phyloP scores from a whole-genome alignment of 2,329 filamentous ascomycete species.

The Aspergillus fijiensis region DNA sequence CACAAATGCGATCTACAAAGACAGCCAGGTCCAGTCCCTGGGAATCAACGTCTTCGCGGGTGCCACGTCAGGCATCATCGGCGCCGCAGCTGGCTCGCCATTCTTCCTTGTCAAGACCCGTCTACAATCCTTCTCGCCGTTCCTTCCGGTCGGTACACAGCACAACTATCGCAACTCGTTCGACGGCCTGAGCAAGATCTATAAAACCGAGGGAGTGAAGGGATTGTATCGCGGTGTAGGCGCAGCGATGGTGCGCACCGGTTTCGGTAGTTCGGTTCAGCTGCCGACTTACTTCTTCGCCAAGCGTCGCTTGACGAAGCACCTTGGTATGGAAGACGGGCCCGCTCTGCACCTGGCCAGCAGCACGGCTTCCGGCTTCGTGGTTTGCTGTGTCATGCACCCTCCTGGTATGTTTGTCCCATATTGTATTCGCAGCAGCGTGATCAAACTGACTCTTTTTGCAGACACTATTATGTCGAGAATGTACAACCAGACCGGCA shows the following conservation, averaged over 20 bases:
- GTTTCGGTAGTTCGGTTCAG: constrained; percentile 93
- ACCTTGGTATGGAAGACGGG: constrained; percentile 87
- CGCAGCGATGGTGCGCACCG: constrained; percentile 93
- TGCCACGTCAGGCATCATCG: constrained; percentile 83
- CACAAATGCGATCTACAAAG: constrained; percentile 68
- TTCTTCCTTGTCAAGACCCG: constrained; percentile 98
- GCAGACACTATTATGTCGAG: constrained; percentile 95
- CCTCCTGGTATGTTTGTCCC: constrained; percentile 68
- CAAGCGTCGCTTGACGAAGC: constrained; percentile 78
- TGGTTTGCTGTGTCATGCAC: constrained; percentile 97
- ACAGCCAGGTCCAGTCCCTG: constrained; percentile 75
- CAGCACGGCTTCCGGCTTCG: constrained; percentile 87
- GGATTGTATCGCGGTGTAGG: constrained; percentile 88
- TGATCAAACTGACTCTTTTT: constrained; percentile 9
- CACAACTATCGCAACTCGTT: constrained; percentile 84
- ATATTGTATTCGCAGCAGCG: not conserved
- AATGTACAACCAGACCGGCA: constrained; percentile 98
- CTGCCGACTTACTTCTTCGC: constrained; percentile 98
- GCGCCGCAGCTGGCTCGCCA: constrained; percentile 87
- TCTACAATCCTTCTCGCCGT: constrained; percentile 88
- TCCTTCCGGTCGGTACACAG: constrained; percentile 93
- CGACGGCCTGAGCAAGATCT: constrained; percentile 81
- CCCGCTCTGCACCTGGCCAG: constrained; percentile 84
- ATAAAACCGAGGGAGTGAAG: constrained; percentile 69
- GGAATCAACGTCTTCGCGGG: constrained; percentile 92